Percentiles rank a stretch among this genome's conserved stretches.
Conservation (phyloP, 2,329 filamentous ascomycete genomes). For the Alternaria viburni region DNA sequence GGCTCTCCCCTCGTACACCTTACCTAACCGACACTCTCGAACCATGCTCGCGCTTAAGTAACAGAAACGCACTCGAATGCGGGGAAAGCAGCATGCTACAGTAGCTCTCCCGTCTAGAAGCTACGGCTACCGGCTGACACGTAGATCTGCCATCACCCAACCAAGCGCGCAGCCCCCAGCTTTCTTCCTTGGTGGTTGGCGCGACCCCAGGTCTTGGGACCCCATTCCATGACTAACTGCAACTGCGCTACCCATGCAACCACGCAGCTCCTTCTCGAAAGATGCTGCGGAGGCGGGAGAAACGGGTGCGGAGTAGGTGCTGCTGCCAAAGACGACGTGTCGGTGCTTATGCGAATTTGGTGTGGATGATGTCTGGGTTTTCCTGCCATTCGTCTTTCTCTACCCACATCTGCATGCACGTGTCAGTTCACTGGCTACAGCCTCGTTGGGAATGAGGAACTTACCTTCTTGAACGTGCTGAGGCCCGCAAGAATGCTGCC, state of each 20-base stretch:
- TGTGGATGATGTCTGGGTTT: slow-evolving; percentile 98
- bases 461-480: slow-evolving; percentile 97
- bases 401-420: slow-evolving; percentile 86
- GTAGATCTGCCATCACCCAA: slow-evolving; percentile 25
- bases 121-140: slow-evolving; percentile 29
- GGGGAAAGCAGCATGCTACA: slow-evolving; percentile 41
- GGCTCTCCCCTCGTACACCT: slow-evolving; percentile 20
- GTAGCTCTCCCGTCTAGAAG: slow-evolving; percentile 38
- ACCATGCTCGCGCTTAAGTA: slow-evolving; percentile 35
- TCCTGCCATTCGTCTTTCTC: slow-evolving; percentile 99
- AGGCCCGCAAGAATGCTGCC: slow-evolving; percentile 95
- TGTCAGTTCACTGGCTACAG: slow-evolving; percentile 35
- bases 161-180: slow-evolving; percentile 26
- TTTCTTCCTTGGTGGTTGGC: slow-evolving; percentile 29
- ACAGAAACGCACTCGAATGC: slow-evolving; percentile 45
- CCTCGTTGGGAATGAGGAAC: slow-evolving; percentile 30
- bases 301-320: slow-evolving; percentile 33
- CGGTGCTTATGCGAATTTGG: slow-evolving; percentile 78
- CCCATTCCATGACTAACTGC: slow-evolving; percentile 47
- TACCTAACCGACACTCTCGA: slow-evolving; percentile 18
- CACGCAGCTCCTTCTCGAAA: slow-evolving; percentile 35
- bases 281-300: slow-evolving; percentile 40
- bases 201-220: slow-evolving; percentile 23
- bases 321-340: slow-evolving; percentile 39
- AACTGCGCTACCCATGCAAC: slow-evolving; percentile 13